Evolutionary conservation across 495 filamentous ascomycete genomes (phyloP), one percentile per base, ranked within the genome.

Genomic region (Evansstolkia leycettana): DNA sequence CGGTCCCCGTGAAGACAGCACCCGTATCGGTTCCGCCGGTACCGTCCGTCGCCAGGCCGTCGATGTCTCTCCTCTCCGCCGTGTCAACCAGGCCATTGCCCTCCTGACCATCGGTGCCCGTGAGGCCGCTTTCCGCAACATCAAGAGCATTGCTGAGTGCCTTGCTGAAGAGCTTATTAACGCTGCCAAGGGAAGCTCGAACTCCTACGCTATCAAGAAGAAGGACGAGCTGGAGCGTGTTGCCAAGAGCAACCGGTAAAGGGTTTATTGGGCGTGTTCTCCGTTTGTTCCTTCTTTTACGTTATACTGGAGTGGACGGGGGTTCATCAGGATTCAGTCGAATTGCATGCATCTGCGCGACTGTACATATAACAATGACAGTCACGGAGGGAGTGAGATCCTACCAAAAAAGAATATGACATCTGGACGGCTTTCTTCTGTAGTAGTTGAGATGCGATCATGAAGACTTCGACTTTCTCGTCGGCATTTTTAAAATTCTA

Each of bases 191-290:
- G 90, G 90, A 50, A 88, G 82, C 78, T 89, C 82, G 68, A 99
- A 99, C 84, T 93, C 84, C 45, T 99, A 96, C 61, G 90, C 90
- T 45, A 99, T 99, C 76, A 99, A 99, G 84, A 99, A 99, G 85
- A 99, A 99, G 87, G 90, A 99, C 65, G 92, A 99, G 80, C 65
- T 99, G 70, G 90, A 98, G 80, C 90, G 90, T 82, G 90, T 98
- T 60, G 90, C 90, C 67, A 98, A 98, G 85, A 84, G 76, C 72
- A 98, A 98, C 78, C 84, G 90, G 80, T 98, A 96, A 66, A 66
- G 47, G 53, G 55, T 39, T 46, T 50, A 45, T 56, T 60, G 54
- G 58, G 47, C 50, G 49, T 54, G 50, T 60, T 64, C 57, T 64
- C 58, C 60, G 60, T 65, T 65, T 65, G 52, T 52, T 61, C 46